Evolutionary conservation across 2,329 filamentous ascomycete species (phyloP), one percentile per base, ranked within the genome.

Genomic region (Raffaelea deltoideospora): DNA sequence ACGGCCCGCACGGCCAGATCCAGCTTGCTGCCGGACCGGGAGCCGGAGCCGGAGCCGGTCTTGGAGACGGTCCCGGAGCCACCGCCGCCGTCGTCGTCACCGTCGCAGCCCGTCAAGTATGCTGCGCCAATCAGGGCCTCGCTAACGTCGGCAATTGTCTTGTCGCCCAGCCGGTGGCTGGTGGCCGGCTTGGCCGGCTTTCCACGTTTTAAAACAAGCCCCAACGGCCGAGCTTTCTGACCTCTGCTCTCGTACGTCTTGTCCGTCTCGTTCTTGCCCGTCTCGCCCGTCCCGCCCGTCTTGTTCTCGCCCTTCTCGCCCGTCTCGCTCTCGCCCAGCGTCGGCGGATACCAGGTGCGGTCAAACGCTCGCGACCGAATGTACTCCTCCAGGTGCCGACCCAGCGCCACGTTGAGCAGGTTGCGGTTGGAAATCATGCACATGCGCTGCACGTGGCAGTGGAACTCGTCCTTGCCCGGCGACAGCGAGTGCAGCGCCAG

Each of bases 51-150:
- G n/a, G n/a, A n/a, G n/a, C n/a, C n/a, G n/a, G n/a, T n/a, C n/a
- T n/a, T n/a, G n/a, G n/a, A n/a, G n/a, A n/a, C n/a, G n/a, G n/a
- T n/a, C n/a, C n/a, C n/a, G n/a, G n/a, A n/a, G n/a, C n/a, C n/a
- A n/a, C n/a, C n/a, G n/a, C n/a, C n/a, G n/a, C n/a, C n/a, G n/a
- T n/a, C n/a, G n/a, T n/a, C n/a, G n/a, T n/a, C n/a, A n/a, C n/a
- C n/a, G n/a, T n/a, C n/a, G n/a, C n/a, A n/a, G n/a, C n/a, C n/a
- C 0, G 64, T 67, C 28, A 80, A 56, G 35, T 79, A 76, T 0
- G 87, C 79, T 3, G 88, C 90, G 6, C 88, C 90, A 33, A 98
- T 96, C 39, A 95, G 60, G 1, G 90, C 88, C 53, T 96, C 90
- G 42, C 84, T 94, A 1, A 96, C 86, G 55, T 96, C 90, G 4